phyloP scores from a whole-genome alignment of 495 filamentous ascomycete species.

The Saxophila tyrrhenica region DNA sequence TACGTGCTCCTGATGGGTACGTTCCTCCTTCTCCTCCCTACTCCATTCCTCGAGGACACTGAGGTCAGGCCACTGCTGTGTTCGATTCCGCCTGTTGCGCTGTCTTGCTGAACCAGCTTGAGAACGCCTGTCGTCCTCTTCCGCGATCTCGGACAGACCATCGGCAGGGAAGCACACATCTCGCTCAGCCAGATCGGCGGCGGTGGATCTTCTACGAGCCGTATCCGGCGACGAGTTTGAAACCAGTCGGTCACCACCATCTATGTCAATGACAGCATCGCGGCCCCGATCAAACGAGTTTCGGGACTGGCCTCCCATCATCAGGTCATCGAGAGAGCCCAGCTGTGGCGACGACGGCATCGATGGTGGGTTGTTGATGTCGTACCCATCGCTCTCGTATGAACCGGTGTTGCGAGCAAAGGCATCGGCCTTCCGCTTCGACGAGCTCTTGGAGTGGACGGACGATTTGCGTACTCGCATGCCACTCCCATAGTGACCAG shows the following conservation, averaged over 20 bases:
- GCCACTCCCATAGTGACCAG: slow-evolving; percentile 5
- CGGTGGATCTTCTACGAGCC: slow-evolving; percentile 37
- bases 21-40: slow-evolving; percentile 76
- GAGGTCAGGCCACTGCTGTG: slow-evolving; percentile 57
- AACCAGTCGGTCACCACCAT: slow-evolving; percentile 36
- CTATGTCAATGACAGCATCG: slow-evolving; percentile 50
- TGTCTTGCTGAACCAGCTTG: slow-evolving; percentile 41
- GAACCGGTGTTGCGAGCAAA: neutral
- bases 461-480: slow-evolving; percentile 7
- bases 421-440: slow-evolving; percentile 10
- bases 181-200: slow-evolving; percentile 52
- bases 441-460: slow-evolving; percentile 10
- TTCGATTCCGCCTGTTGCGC: slow-evolving; percentile 36
- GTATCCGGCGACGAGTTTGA: slow-evolving; percentile 25
- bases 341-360: slow-evolving; percentile 64
- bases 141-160: slow-evolving; percentile 58
- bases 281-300: slow-evolving; percentile 31
- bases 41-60: slow-evolving; percentile 82
- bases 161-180: slow-evolving; percentile 91
- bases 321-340: slow-evolving; percentile 61
- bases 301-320: slow-evolving; percentile 48
- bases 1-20: slow-evolving; percentile 59
- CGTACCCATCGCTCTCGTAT: slow-evolving; percentile 43
- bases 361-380: slow-evolving; percentile 96
- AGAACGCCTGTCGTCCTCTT: slow-evolving; percentile 49